Evolutionary conservation across 108 stramenopile species (phyloP).

Genomic region (Epithemia pelagica): DNA sequence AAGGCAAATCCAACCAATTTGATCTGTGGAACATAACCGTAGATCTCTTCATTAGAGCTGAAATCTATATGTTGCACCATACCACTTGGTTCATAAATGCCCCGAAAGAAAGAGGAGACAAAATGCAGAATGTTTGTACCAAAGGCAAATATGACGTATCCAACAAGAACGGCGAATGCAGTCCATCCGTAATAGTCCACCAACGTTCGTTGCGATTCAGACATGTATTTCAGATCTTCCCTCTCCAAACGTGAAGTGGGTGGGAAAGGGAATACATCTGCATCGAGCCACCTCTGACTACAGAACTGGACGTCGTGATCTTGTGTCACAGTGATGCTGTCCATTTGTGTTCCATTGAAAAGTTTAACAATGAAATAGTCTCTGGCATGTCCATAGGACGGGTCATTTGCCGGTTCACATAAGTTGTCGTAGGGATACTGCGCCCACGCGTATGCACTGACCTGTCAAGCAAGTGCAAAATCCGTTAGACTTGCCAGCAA

Average conservation of each 20-base stretch:
- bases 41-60: constrained; percentile 45
- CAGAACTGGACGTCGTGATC: constrained; percentile 33
- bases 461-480: no score
- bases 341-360: background rate
- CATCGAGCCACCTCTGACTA: constrained; percentile 23
- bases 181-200: constrained; percentile 43
- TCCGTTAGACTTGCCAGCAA: no score
- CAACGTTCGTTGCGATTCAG: constrained; percentile 28
- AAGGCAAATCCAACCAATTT: constrained; percentile 39
- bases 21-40: constrained; percentile 57
- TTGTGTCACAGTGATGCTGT: constrained; percentile 22
- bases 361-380: background rate
- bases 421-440: constrained; percentile 59
- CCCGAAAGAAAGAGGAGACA: constrained; percentile 29
- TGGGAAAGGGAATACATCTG: constrained; percentile 38
- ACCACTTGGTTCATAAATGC: constrained; percentile 41
- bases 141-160: constrained; percentile 34
- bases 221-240: constrained; percentile 43
- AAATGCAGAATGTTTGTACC: constrained; percentile 17
- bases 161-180: constrained; percentile 25
- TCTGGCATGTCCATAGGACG: background rate
- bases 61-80: constrained; percentile 60
- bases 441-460: constrained; percentile 45
- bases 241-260: constrained; percentile 31
- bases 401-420: constrained; percentile 15